Evolutionary conservation across 768 basidiomycete genomes (phyloP).

Genomic region (Psilocybe azurescens): DNA sequence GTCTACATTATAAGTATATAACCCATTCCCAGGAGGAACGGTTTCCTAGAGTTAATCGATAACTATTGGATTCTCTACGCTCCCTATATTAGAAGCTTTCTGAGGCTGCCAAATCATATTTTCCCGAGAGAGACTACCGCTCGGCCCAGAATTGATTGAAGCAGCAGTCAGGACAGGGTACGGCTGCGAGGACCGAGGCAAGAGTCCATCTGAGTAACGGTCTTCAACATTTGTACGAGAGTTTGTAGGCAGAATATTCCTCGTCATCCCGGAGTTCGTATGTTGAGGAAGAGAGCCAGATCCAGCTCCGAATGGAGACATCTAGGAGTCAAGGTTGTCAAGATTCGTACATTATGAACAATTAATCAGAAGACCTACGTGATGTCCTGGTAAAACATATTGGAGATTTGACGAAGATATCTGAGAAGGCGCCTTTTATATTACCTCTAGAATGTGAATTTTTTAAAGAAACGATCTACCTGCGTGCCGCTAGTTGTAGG

Average conservation of each 20-base stretch:
- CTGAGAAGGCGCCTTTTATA: not conserved
- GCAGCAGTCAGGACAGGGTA: not conserved
- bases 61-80: conserved; percentile 15
- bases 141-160: not conserved
- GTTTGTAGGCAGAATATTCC: not conserved
- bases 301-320: too few relatives aligned
- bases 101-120: not conserved
- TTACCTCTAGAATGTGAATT: too few relatives aligned
- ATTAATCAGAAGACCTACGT: too few relatives aligned
- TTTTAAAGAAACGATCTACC: not conserved
- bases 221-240: not conserved
- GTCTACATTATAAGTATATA: not conserved
- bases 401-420: not conserved
- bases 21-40: too few relatives aligned
- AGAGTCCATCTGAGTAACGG: not conserved
- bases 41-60: conserved; percentile 14
- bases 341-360: too few relatives aligned
- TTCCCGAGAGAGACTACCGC: not conserved
- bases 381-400: not conserved
- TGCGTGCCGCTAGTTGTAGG: not conserved
- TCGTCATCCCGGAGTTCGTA: not conserved
- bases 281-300: too few relatives aligned
- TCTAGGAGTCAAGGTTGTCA: too few relatives aligned
- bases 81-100: conserved; percentile 2
- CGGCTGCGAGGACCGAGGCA: not conserved